These are phyloP conservation scores for Solanum verrucosum DNA, from an alignment of 257 asterid genomes.

Conservation along the genomic window DNA sequence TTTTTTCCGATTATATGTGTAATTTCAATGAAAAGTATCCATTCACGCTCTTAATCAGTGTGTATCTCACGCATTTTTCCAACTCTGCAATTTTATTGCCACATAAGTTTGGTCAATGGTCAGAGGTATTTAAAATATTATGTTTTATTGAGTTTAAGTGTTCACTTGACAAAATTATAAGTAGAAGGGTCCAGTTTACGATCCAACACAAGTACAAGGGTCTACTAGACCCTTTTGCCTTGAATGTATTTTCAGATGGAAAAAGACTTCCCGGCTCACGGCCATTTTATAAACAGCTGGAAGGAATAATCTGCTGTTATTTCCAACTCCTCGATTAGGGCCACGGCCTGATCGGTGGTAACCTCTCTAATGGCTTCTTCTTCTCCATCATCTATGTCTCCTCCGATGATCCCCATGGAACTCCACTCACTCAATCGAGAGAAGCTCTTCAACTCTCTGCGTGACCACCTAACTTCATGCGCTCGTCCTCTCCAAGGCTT, in stretches of 20 bases:
- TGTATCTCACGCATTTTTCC: too few species aligned
- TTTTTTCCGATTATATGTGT: too few species aligned
- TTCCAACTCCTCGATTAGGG: background rate
- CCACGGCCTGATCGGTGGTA: background rate
- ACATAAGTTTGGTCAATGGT: too few species aligned
- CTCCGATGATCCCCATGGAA: slow-evolving; percentile 68
- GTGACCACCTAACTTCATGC: slow-evolving; percentile 42
- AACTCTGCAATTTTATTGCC: too few species aligned
- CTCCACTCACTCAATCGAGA: slow-evolving; percentile 50
- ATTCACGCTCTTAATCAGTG: too few species aligned
- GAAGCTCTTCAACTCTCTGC: slow-evolving; percentile 54
- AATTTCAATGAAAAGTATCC: too few species aligned
- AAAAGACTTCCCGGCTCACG: background rate
- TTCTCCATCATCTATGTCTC: slow-evolving; percentile 19
- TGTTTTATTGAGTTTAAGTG: too few species aligned
- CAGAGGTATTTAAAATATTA: too few species aligned
- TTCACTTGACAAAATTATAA: too few species aligned
- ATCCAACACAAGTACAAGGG: too few species aligned
- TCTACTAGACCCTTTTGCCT: too few species aligned
- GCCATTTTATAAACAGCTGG: background rate
- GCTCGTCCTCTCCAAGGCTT: slow-evolving; percentile 57
- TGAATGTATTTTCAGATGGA: background rate
- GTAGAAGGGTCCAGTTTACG: too few species aligned
- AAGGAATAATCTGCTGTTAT: background rate
- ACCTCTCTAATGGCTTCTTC: background rate